Base-by-base conservation (phyloP, 192 early-diverging fungal genomes). In the Spinellus fusiger region DNA sequence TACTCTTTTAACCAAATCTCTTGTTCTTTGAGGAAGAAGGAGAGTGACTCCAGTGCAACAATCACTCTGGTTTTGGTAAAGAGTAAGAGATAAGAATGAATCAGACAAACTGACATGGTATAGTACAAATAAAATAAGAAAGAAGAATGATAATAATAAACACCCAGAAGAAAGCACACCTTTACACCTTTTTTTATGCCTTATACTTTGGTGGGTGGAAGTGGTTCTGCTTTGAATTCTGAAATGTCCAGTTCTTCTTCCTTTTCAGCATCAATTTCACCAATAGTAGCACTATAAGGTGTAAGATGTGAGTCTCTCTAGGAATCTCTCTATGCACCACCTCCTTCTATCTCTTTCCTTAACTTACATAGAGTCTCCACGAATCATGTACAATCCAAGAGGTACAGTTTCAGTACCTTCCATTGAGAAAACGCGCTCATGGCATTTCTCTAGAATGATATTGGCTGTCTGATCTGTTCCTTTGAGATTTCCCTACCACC, bases 401-500 rank as follows among this genome's bases (percentile, higher is more conserved):
- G 69, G 68, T 0, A 73, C 64, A 8, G 70, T 61, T 49, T 83
- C 79, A 25, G 75, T 71, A 20, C 81, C 80, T 27, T 73, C 73
- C 20, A 47, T 54, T 13, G 77, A 69, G 59, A 83, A 84, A 18
- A 78, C 68, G 58, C 83, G 78, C 62, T 84, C 81, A 33, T 72
- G 58, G 32, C 80, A 70, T 51, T 70, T 69, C 12, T 70, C 50
- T 13, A 84, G 46, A 54, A 84, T 81, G 1, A 84, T 13, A 64
- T 84, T 84, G 9, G 73, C 67, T 3, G 70, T 73, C 49, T 81
- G 77, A 66, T 84, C 83, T 37, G 77, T 67, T 29, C 83, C 83
- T 51, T 63, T 71, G 34, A 84, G 61, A 12, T 73, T 77, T 48
- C 83, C 83, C 83, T 84, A 37, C 18, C 49, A 13, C 10, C 26